These are phyloP conservation scores for Chalciporus sp. DNA, from an alignment of 1,284 basidiomycete genomes.

Conservation along the genomic window DNA sequence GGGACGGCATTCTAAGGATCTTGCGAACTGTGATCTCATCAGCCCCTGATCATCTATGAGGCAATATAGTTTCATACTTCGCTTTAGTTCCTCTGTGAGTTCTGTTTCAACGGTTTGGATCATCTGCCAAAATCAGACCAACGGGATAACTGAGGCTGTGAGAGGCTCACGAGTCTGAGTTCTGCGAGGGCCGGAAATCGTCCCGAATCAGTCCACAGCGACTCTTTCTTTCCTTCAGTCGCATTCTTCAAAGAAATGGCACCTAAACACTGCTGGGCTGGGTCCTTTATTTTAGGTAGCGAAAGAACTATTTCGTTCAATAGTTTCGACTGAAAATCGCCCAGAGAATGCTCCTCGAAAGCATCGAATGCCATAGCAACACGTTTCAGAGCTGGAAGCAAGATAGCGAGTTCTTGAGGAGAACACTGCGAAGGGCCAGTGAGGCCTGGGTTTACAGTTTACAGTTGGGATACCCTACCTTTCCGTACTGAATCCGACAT, in stretches of 20 bases:
- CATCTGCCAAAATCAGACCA: slow-evolving; percentile 39
- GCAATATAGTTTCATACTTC: slow-evolving; percentile 43
- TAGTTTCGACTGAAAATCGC: slow-evolving; percentile 64
- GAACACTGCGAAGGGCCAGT: slow-evolving; percentile 57
- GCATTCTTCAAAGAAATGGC: slow-evolving; percentile 70
- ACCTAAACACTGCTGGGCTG: slow-evolving; percentile 59
- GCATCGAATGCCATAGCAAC: slow-evolving; percentile 70
- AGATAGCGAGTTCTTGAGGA: slow-evolving; percentile 78
- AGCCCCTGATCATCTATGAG: slow-evolving; percentile 4
- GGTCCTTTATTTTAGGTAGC: slow-evolving; percentile 65
- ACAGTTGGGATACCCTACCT: slow-evolving; percentile 47
- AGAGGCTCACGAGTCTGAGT: slow-evolving; percentile 38
- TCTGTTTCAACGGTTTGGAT: slow-evolving; percentile 71
- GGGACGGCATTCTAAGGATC: slow-evolving; percentile 69
- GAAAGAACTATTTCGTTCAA: slow-evolving; percentile 74
- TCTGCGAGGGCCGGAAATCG: slow-evolving; percentile 70
- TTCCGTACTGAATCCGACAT: slow-evolving; percentile 87
- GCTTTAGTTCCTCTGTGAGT: slow-evolving; percentile 75
- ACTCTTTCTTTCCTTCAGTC: slow-evolving; percentile 67
- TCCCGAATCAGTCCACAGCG: slow-evolving; percentile 75
- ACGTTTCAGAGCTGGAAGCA: slow-evolving; percentile 79
- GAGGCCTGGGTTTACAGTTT: background rate
- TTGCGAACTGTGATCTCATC: slow-evolving; percentile 61
- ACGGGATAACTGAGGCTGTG: background rate
- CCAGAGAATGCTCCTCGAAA: slow-evolving; percentile 44